Evolutionary conservation across 1,284 basidiomycete species (phyloP), one percentile per base, ranked within the genome.

Genomic region (Austroboletus niveus): DNA sequence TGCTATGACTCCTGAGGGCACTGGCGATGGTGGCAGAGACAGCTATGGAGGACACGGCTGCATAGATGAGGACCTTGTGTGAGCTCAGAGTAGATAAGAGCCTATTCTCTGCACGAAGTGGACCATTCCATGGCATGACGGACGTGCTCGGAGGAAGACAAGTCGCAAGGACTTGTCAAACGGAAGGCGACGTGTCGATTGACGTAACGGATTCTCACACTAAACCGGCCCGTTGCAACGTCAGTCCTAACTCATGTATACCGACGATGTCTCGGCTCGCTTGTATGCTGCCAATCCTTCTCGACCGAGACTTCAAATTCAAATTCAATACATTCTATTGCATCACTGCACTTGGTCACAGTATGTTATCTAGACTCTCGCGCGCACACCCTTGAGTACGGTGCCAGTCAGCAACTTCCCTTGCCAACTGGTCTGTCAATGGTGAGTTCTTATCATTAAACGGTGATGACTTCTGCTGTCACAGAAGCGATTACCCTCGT

Each of bases 1-100:
- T 98, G 63, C 87, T 87, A 60, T 97, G 82, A 51, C 82, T 87
- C 61, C 84, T 79, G 60, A 95, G 80, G 5, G 94, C 94, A 68
- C 88, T 89, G 47, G 80, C 73, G 51, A 96, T 77, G 22, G 89
- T 85, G 12, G 79, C 81, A 0, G 79, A 79, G 34, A 93, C 84
- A 0, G 89, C 82, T n/a, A 83, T 62, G 31, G 83, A 75, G 41
- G 92, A 94, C 54, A 87, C 64, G 24, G 84, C 57, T 35, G 78
- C 76, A 66, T 95, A 95, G 47, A 91, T 67, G 17, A 86, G 67
- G 42, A 92, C 71, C 49, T 87, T 76, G 68, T 87, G 82, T 11
- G 81, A 75, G 54, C 77, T 79, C 40, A 88, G 60, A 30, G 79
- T 75, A 14, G 73, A 63, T 20, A 76, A 73, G 20, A 84, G 51